Evolutionary conservation across 805 yeast genomes (phyloP), one percentile per base, ranked within the genome.

Genomic region (Kregervanrija fluxuum): DNA sequence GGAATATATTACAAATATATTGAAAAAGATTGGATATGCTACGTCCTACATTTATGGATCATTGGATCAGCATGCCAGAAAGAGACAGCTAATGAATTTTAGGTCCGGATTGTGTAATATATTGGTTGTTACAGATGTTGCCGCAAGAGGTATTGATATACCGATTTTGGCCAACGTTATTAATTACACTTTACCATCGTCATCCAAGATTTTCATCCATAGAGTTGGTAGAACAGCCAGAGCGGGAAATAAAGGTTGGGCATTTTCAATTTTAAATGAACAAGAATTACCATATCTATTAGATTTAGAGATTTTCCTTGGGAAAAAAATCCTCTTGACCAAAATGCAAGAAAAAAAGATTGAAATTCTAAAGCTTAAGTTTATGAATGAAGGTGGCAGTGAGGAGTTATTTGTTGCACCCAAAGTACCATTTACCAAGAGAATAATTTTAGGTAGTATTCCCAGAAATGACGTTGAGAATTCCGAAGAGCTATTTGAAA

Each of bases 171-270:
- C 98, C 6, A 90, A 95, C 59, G 99, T 93, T 43, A 75, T 93
- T 54, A 93, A 93, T 63, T 93, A 77, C 64, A 80, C 96, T 1
- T 71, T 93, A 48, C 98, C 98, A 10, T 84, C 88, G 1, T 82
- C 95, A 1, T 88, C 97, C 4, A 93, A 95, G 65, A 85, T 91
- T 47, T 93, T 93, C 65, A 77, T 93, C 45, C 99, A 93, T 67
- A 80, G 99, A 68, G 98, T 93, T 39, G 99, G 99, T 64, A 82
- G 99, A 75, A 93, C 99, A 38, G 99, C 99, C 10, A 85, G 99
- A 75, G 99, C 99, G 8, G 99, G 99, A 61, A 84, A 88, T 61
- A 80, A 76, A 54, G 99, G 99, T 60, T 89, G 97, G 95, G 99
- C 99, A 0, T 93, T 86, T 62, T 83, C 96, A 3, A 78, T 93